Conservation (phyloP, 1,284 basidiomycete species). For the Coriolopsis trogii region DNA sequence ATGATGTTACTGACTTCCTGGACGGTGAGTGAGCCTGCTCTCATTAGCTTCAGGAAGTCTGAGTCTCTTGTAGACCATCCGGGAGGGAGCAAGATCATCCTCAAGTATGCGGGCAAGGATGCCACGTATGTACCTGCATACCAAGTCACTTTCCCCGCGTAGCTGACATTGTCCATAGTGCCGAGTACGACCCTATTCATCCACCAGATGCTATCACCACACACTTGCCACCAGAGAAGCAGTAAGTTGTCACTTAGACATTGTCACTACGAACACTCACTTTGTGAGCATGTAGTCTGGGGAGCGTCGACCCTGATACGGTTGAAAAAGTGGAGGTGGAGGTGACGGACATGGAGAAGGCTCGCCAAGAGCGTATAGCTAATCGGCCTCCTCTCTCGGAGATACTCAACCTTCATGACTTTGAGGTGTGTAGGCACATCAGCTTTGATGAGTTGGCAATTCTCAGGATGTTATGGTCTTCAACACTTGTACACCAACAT, state of each 20-base stretch:
- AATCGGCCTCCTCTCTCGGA: conserved; percentile 72
- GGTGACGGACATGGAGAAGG: conserved; percentile 64
- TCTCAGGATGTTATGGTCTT: background rate
- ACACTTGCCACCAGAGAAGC: conserved; percentile 78
- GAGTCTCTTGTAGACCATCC: conserved; percentile 44
- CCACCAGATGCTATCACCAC: conserved; percentile 87
- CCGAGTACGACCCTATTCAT: conserved; percentile 86
- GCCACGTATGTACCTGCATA: conserved; percentile 53
- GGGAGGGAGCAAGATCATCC: conserved; percentile 58
- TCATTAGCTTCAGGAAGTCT: background rate
- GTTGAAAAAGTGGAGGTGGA: conserved; percentile 57
- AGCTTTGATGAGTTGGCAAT: background rate
- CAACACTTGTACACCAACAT: no score
- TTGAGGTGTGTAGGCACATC: conserved; percentile 62
- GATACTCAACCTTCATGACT: conserved; percentile 89
- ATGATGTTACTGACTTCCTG: conserved; percentile 73
- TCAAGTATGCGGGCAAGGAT: conserved; percentile 77
- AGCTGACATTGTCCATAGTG: conserved; percentile 35
- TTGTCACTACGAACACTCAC: no score
- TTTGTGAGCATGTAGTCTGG: conserved; percentile 69
- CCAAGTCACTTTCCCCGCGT: background rate
- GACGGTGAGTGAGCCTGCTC: conserved; percentile 40
- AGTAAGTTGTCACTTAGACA: conserved; percentile 46
- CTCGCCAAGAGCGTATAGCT: conserved; percentile 52
- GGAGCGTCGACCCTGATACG: conserved; percentile 67